A percentile compares a stretch with the other conserved stretches of the same genome.
phyloP scores from a whole-genome alignment of 495 filamentous ascomycete genomes.

The Trichoderma gamsii region DNA sequence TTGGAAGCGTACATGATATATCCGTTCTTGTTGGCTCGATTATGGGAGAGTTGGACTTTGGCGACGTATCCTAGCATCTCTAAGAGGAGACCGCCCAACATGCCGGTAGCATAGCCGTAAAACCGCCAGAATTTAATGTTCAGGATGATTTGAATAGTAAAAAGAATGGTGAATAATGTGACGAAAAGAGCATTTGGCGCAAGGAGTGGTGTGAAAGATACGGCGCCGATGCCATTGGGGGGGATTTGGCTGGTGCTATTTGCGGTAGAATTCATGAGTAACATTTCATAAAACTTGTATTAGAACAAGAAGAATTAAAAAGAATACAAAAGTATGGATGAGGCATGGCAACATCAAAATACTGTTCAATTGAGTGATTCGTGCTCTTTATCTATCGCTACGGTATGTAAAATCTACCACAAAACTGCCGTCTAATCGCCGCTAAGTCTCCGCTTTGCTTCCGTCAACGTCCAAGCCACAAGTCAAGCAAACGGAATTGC shows the following conservation, averaged over 20 bases:
- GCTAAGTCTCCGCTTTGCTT: background rate
- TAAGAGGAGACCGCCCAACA: background rate
- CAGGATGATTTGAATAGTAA: background rate
- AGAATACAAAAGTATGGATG: too few relatives aligned
- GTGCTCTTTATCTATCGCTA: too few relatives aligned
- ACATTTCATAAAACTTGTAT: background rate
- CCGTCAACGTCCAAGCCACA: background rate
- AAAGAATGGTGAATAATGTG: background rate
- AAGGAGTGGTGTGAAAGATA: background rate
- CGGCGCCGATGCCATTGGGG: conserved; percentile 1
- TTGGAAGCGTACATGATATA: background rate
- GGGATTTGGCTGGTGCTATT: background rate
- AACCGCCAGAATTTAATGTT: background rate
- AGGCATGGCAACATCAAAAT: too few relatives aligned
- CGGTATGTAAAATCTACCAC: background rate
- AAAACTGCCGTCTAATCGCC: background rate
- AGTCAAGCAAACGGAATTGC: background rate
- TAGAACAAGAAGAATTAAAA: background rate
- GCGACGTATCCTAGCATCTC: background rate
- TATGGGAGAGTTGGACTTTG: conserved; percentile 4
- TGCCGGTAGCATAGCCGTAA: background rate
- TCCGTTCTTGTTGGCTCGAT: background rate
- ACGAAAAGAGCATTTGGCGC: background rate
- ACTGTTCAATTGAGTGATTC: too few relatives aligned
- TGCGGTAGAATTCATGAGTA: background rate